Percentiles rank a stretch among this genome's conserved stretches.
Conservation (phyloP, 2,329 filamentous ascomycete genomes). For the Erysiphe pulchra region DNA sequence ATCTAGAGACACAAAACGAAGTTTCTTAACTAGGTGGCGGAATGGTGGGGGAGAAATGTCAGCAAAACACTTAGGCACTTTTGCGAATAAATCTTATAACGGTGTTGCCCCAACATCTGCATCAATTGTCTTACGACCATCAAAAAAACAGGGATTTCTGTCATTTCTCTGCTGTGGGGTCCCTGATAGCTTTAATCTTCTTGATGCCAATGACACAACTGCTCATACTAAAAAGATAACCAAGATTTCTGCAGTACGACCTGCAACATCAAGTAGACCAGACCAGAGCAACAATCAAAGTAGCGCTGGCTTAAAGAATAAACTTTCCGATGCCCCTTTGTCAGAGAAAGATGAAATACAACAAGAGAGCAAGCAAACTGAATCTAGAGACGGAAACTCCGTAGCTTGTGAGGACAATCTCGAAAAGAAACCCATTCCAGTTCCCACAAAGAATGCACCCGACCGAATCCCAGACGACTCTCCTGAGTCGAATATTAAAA, state of each 20-base stretch:
- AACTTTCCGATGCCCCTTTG: conserved; percentile 2
- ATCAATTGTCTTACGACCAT: conserved; percentile 9
- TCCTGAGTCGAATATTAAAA: background rate
- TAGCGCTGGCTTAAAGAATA: conserved; percentile 4
- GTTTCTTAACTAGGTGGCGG: conserved; percentile 33
- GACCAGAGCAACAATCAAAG: conserved; percentile 3
- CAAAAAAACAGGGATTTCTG: conserved; percentile 19
- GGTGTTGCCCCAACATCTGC: conserved; percentile 12
- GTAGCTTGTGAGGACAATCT: background rate
- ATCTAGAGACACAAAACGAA: conserved; percentile 39
- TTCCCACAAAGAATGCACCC: background rate
- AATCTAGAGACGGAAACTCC: conserved; percentile 2
- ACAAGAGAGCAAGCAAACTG: conserved; percentile 2
- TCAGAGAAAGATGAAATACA: conserved; percentile 10
- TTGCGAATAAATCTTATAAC: conserved; percentile 15
- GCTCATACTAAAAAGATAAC: conserved; percentile 20
- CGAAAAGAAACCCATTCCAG: background rate
- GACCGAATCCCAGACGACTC: too few relatives aligned
- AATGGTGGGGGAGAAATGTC: conserved; percentile 39
- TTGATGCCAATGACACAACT: conserved; percentile 18
- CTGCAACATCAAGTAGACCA: conserved; percentile 11
- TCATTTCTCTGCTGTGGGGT: conserved; percentile 24
- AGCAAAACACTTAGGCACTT: conserved; percentile 19
- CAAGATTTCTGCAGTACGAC: conserved; percentile 14
- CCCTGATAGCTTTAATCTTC: conserved; percentile 15